Percentiles rank a stretch among this genome's conserved stretches.
phyloP scores from a whole-genome alignment of 2,329 filamentous ascomycete genomes.

The Pseudogymnoascus sp. region DNA sequence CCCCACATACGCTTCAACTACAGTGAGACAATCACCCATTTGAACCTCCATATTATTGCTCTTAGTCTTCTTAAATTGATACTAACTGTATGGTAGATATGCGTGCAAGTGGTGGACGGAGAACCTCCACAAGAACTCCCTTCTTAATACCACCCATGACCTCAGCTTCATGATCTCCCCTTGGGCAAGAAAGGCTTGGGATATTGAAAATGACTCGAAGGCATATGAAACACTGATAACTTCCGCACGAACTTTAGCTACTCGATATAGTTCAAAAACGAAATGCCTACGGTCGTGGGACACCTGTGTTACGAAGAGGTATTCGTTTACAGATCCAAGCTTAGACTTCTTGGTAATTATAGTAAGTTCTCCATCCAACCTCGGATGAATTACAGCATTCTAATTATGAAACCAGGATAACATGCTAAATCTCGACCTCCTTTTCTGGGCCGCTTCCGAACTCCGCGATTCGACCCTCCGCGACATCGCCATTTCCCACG shows the following conservation, averaged over 20 bases:
- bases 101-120: conserved; percentile 38
- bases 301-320: conserved; percentile 34
- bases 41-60: not conserved
- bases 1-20: conserved; percentile 24
- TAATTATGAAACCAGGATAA: conserved; percentile 27
- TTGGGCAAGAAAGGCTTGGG: conserved; percentile 34
- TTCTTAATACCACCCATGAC: conserved; percentile 34
- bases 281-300: conserved; percentile 40
- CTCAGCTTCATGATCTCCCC: conserved; percentile 40
- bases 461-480: conserved; percentile 28
- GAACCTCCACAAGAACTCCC: conserved; percentile 32
- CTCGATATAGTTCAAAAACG: conserved; percentile 31
- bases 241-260: conserved; percentile 33
- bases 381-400: not conserved
- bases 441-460: conserved; percentile 36
- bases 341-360: conserved; percentile 38
- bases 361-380: conserved; percentile 20
- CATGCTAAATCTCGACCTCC: conserved; percentile 38
- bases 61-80: not conserved
- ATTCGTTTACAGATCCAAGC: conserved; percentile 31
- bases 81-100: conserved; percentile 17
- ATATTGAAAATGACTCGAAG: conserved; percentile 32
- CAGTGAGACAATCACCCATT: conserved; percentile 17
- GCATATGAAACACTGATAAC: conserved; percentile 31
- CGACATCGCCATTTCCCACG: conserved; percentile 35